Conservation (phyloP, 164 flowering plant genomes). For the Vitis rupestris region DNA sequence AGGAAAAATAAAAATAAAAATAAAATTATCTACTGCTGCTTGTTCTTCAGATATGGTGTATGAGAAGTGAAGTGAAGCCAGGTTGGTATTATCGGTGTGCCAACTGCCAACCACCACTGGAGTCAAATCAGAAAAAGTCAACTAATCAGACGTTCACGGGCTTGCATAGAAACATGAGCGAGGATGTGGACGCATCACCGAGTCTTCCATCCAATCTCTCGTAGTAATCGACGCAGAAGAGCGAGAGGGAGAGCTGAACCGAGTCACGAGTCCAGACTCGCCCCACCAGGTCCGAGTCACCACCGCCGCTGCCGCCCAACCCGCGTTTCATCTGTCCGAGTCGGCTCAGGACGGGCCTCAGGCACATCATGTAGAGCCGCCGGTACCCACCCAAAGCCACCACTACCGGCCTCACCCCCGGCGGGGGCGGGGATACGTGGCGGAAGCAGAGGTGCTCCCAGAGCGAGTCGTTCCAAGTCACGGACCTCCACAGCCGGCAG, state of each 20-base stretch:
- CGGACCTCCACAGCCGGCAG: slow-evolving; percentile 72
- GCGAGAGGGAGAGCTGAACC: slow-evolving; percentile 71
- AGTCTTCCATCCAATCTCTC: slow-evolving; percentile 50
- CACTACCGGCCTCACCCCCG: slow-evolving; percentile 50
- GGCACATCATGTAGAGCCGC: slow-evolving; percentile 63
- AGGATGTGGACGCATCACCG: slow-evolving; percentile 41
- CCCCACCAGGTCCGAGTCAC: slow-evolving; percentile 21
- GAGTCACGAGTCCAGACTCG: slow-evolving; percentile 53
- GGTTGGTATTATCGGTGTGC: too few relatives aligned
- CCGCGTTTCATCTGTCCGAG: slow-evolving; percentile 22
- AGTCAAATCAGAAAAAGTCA: slow-evolving; percentile 6
- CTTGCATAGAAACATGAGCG: slow-evolving; percentile 75
- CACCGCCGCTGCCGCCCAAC: background rate
- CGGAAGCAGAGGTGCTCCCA: slow-evolving; percentile 92
- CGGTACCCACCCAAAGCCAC: slow-evolving; percentile 82
- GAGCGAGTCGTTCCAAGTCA: slow-evolving; percentile 63
- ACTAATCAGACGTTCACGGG: slow-evolving; percentile 50
- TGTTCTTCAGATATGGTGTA: too few relatives aligned
- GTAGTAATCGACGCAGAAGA: slow-evolving; percentile 82
- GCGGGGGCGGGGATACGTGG: slow-evolving; percentile 52
- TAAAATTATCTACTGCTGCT: too few relatives aligned
- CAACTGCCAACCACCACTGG: background rate
- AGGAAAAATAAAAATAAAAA: too few relatives aligned
- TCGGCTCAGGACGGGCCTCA: slow-evolving; percentile 56
- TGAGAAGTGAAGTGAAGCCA: too few relatives aligned